These are phyloP conservation scores for Pseudogymnoascus verrucosus DNA, from an alignment of 2,329 filamentous ascomycete genomes.

Conservation along the genomic window DNA sequence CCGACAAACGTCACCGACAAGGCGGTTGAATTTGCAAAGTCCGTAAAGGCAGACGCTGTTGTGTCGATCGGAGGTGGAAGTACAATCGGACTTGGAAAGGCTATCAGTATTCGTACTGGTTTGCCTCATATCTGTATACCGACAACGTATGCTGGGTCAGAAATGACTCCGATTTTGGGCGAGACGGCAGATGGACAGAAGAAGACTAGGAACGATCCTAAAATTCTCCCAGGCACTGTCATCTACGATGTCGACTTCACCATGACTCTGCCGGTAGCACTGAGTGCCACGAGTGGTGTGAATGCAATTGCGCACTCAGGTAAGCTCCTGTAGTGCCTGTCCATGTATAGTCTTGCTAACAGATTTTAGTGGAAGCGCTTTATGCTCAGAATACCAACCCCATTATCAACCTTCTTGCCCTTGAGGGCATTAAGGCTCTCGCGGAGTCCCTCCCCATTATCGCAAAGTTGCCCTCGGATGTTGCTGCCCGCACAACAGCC, in stretches of 20 bases:
- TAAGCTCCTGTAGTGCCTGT: not conserved
- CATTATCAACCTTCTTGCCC: conserved; percentile 47
- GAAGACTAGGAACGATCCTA: conserved; percentile 48
- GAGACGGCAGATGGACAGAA: conserved; percentile 52
- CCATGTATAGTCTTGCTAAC: not conserved
- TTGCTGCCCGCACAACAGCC: conserved; percentile 43
- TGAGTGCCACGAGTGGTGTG: conserved; percentile 45
- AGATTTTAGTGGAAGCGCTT: conserved; percentile 46
- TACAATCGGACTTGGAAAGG: conserved; percentile 55
- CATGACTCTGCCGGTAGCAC: conserved; percentile 39
- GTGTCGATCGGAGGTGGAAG: conserved; percentile 56
- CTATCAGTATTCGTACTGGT: conserved; percentile 42
- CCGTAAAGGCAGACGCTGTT: conserved; percentile 42
- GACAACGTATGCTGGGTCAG: conserved; percentile 54
- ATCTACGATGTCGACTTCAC: conserved; percentile 60
- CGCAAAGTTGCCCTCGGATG: conserved; percentile 33
- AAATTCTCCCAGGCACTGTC: conserved; percentile 51
- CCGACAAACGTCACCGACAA: conserved; percentile 48
- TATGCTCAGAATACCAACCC: conserved; percentile 56
- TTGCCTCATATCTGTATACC: conserved; percentile 52
- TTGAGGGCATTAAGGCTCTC: conserved; percentile 48
- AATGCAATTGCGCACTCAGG: conserved; percentile 53
- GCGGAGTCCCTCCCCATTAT: conserved; percentile 46
- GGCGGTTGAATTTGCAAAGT: conserved; percentile 41
- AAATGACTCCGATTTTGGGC: conserved; percentile 58